Evolutionary conservation across 164 flowering plant genomes (phyloP), one percentile per base, ranked within the genome.

Genomic region (Stephania japonica): DNA sequence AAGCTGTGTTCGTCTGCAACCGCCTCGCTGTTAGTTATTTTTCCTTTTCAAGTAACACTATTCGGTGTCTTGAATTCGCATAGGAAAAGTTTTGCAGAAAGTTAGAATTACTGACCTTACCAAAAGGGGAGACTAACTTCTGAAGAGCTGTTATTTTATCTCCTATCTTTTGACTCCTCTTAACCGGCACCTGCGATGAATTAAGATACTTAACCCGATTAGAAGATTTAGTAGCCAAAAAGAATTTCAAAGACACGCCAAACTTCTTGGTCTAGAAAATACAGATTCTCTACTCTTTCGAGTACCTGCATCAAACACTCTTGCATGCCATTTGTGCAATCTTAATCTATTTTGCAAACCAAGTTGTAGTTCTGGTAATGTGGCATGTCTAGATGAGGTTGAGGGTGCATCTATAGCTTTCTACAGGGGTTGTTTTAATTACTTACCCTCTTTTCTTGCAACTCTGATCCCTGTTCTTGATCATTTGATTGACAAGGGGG

Each of bases 121-220:
- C 97, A 78, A 83, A 91, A 23, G 97, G 94, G 42, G 92, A 90
- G 76, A 91, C 97, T 56, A 90, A 75, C 79, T 90, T 88, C 74
- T 90, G 94, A 68, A 91, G 88, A 61, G 87, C 80, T 63, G 92
- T 85, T 75, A 91, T 81, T 75, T 76, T 87, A 80, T 90, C 92
- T 72, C 83, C 82, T 23, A 91, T 78, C 79, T 85, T 88, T 70
- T 90, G 91, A 80, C 84, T 88, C 73, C 84, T 87, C 78, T 78
- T 87, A 26, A 71, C 76, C 0, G 85, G 86, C 26, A 75, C 82
- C 77, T 84, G 82, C 72, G 64, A 25, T 44, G 11, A 44, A 23
- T 69, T 62, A 14, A 70, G 18, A 4, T 10, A 9, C 18, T 7
- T 68, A 13, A 32, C 24, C 13, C n/a, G 10, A 47, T n/a, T 6